Evolutionary conservation across 2,329 filamentous ascomycete species (phyloP), one percentile per base, ranked within the genome.

Genomic region (Trichoderma oligosporum): DNA sequence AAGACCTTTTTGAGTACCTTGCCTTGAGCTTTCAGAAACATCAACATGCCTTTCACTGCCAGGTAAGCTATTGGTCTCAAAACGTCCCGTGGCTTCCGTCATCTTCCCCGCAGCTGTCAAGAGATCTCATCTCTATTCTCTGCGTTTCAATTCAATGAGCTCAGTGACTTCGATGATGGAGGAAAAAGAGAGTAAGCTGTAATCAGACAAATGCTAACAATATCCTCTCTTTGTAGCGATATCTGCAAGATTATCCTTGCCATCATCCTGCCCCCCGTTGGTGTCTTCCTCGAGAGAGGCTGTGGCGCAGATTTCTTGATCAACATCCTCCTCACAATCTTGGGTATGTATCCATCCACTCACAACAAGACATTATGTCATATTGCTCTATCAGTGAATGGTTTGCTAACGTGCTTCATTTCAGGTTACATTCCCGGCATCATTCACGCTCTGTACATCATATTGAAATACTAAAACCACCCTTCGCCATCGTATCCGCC

Each of bases 371-470:
- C 12, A 39, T 29, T 39, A 54, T 29, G 39, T 45, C 49, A 36
- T 31, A 31, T 14, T 31, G 24, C 7, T 36, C 33, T 9, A 24
- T 8, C 33, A 22, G 24, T 18, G 33, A 3, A 4, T 4, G 24
- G n/a, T 16, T 29, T n/a, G 68, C 60, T 44, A 54, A 35, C 38
- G 61, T 59, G 22, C 20, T 44, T 22, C 33, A 16, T n/a, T 18
- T 33, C 52, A 78, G 77, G 77, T 70, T 80, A 80, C 71, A 82
- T 92, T 68, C 88, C 87, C 63, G 89, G 91, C 74, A 92, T 96
- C 78, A 90, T 96, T 74, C 91, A 96, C 80, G 91, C 91, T 61
- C 77, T 96, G 78, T 96, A 94, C 82, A 92, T 96, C 70, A 94
- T 96, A 66, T 81, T 94, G 68, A 94, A 93, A 77, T 93, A 91